A percentile compares a stretch with the other conserved stretches of the same genome.
Conservation (phyloP, 2,329 filamentous ascomycete genomes). For the Neopestalotiopsis rosae region DNA sequence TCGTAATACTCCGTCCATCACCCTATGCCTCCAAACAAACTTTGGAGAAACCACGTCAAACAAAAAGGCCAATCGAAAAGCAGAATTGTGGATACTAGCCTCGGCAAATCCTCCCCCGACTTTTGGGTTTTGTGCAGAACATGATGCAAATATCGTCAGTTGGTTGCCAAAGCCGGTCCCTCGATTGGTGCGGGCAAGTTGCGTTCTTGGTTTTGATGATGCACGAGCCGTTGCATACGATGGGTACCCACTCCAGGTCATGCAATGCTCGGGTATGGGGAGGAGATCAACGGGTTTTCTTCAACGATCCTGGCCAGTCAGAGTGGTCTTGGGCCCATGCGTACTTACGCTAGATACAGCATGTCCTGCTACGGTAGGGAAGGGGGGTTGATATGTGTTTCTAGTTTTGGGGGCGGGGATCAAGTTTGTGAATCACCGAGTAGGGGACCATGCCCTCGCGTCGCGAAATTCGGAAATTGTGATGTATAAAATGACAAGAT, state of each 20-base stretch:
- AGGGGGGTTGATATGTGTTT: not conserved
- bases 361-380: not conserved
- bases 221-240: not conserved
- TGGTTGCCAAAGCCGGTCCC: not conserved
- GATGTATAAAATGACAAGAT: not conserved
- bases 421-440: not conserved
- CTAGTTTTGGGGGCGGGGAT: not conserved
- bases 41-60: not conserved
- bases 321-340: not conserved
- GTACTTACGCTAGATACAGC: not conserved
- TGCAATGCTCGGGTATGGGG: not conserved
- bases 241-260: not conserved
- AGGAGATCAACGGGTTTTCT: not conserved
- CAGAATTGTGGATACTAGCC: not conserved
- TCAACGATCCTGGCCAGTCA: conserved; percentile 1
- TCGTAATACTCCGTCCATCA: no score
- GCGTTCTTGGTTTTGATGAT: not conserved
- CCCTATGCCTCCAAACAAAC: no score
- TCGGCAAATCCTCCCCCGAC: no score
- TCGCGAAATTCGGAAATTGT: not conserved
- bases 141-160: not conserved
- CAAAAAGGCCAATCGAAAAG: not conserved
- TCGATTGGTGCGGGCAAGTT: not conserved
- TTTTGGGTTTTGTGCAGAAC: not conserved
- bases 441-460: not conserved